phyloP scores from a whole-genome alignment of 139 green algal genomes.

The Ostreobium quekettii region DNA sequence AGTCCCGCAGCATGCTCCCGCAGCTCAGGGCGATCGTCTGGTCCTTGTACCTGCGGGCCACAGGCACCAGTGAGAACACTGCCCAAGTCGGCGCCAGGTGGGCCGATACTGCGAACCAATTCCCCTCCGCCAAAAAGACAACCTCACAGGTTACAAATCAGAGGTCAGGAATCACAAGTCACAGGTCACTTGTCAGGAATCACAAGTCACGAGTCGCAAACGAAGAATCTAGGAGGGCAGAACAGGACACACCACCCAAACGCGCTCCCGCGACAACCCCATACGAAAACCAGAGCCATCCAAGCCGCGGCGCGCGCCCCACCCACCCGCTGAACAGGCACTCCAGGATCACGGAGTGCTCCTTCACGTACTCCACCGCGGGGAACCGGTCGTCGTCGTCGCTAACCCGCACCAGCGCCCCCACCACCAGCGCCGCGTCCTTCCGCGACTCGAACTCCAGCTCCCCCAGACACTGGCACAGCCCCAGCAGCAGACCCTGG shows the following conservation, averaged over 20 bases:
- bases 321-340: constrained; percentile 61
- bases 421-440: constrained; percentile 66
- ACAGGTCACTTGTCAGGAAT: neutral
- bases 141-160: neutral
- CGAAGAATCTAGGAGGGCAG: too few relatives aligned
- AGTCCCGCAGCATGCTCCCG: constrained; percentile 78
- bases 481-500: constrained; percentile 43
- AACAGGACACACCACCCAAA: too few relatives aligned
- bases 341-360: constrained; percentile 49
- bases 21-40: constrained; percentile 55
- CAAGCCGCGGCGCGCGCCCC: too few relatives aligned
- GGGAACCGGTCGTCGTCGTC: constrained; percentile 42
- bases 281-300: too few relatives aligned
- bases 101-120: too few relatives aligned
- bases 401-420: constrained; percentile 57
- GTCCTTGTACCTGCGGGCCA: neutral
- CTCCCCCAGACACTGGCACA: constrained; percentile 50
- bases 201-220: too few relatives aligned
- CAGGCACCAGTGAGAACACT: too few relatives aligned
- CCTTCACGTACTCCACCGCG: constrained; percentile 53
- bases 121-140: too few relatives aligned
- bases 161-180: neutral
- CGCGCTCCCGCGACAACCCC: too few relatives aligned
- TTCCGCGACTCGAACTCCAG: constrained; percentile 85
- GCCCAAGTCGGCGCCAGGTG: too few relatives aligned